These are phyloP conservation scores for Dysphania ambrosioides DNA, from an alignment of 148 eudicot genomes.

Conservation along the genomic window DNA sequence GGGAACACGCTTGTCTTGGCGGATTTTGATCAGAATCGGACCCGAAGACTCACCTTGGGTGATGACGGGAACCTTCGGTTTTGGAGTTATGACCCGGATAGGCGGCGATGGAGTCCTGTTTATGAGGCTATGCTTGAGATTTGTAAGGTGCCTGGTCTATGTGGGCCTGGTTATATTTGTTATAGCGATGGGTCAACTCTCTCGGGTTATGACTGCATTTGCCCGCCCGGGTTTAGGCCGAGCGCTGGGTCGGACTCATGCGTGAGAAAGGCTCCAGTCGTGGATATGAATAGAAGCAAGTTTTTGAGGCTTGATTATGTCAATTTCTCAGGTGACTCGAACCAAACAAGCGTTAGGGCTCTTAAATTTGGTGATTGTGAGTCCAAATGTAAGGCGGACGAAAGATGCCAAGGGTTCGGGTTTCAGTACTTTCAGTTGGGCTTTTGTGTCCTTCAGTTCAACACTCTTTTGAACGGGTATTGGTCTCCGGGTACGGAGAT, in stretches of 20 bases:
- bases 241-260: constrained; percentile 26
- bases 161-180: constrained; percentile 65
- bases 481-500: constrained; percentile 62
- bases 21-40: constrained; percentile 42
- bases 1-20: constrained; percentile 27
- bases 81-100: constrained; percentile 39
- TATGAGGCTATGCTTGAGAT: constrained; percentile 54
- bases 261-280: constrained; percentile 31
- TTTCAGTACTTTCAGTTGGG: constrained; percentile 58
- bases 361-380: constrained; percentile 35
- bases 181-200: constrained; percentile 33
- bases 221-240: constrained; percentile 58
- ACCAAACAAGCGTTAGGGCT: constrained; percentile 22
- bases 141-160: constrained; percentile 52
- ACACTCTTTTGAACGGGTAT: constrained; percentile 39
- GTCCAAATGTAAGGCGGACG: constrained; percentile 36
- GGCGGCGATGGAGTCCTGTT: constrained; percentile 37
- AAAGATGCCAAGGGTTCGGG: constrained; percentile 55
- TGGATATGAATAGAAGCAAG: constrained; percentile 23
- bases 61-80: constrained; percentile 65
- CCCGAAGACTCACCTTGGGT: constrained; percentile 50
- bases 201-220: constrained; percentile 36
- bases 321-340: constrained; percentile 41
- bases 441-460: constrained; percentile 52
- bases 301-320: constrained; percentile 70